phyloP scores from a whole-genome alignment of 2,329 filamentous ascomycete genomes.

The Talaromyces sp. region DNA sequence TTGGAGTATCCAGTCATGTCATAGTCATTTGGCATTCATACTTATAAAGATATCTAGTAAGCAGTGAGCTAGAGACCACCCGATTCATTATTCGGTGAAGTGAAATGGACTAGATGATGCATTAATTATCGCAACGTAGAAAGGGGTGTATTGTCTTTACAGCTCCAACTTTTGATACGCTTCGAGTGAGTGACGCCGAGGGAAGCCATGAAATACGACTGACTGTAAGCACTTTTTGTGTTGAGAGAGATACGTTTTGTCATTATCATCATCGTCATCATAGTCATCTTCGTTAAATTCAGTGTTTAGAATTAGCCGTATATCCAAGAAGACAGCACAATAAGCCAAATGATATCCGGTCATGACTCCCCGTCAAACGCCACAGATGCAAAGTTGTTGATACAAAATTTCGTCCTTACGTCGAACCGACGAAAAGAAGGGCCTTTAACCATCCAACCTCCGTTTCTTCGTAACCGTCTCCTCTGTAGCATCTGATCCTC shows the following conservation, averaged over 20 bases:
- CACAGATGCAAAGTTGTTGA: not conserved
- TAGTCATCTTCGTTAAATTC: not conserved
- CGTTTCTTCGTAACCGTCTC: conserved; percentile 35
- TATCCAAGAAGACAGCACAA: not conserved
- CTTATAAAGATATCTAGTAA: conserved; percentile 12
- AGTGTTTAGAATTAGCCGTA: not conserved
- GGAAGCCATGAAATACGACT: too few species aligned
- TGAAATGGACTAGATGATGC: conserved; percentile 3
- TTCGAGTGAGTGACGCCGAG: not conserved
- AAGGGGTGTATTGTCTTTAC: too few species aligned
- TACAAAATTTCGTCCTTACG: not conserved
- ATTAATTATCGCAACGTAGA: not conserved
- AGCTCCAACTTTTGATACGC: not conserved
- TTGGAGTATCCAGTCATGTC: conserved; percentile 26
- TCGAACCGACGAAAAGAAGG: not conserved
- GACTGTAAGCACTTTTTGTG: too few species aligned
- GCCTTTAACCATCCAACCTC: conserved; percentile 21
- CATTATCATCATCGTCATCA: too few species aligned
- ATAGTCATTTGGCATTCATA: conserved; percentile 12
- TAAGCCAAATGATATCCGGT: not conserved
- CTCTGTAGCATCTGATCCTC: conserved; percentile 35
- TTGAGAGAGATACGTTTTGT: too few species aligned
- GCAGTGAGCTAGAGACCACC: conserved; percentile 1
- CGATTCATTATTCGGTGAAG: not conserved
- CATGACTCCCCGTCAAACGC: not conserved